A percentile compares a stretch with the other conserved stretches of the same genome.
phyloP scores from a whole-genome alignment of 495 filamentous ascomycete species.

The Tuber microsphaerosporum region DNA sequence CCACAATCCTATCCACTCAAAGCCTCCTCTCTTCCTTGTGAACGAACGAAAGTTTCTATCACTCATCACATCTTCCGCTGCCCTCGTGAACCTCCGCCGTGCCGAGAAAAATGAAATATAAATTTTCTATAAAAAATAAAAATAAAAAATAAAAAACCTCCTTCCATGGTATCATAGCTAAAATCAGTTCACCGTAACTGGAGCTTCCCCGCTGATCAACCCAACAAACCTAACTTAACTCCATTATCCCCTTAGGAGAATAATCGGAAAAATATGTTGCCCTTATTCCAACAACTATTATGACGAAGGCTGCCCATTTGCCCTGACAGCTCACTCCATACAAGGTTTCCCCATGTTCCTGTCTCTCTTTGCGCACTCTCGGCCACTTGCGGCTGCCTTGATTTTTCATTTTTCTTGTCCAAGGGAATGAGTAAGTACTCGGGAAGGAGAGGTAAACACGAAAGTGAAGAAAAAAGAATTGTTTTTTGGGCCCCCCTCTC shows the following conservation, averaged over 20 bases:
- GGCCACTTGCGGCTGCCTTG: slow-evolving; percentile 1
- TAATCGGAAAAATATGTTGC: slow-evolving; percentile 3
- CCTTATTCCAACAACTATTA: background rate
- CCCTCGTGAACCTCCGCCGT: background rate
- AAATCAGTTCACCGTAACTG: background rate
- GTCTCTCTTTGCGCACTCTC: background rate
- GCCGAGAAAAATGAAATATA: slow-evolving; percentile 3
- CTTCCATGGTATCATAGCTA: background rate
- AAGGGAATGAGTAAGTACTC: background rate
- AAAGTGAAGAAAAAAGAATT: background rate
- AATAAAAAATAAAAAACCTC: background rate
- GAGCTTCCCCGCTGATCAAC: slow-evolving; percentile 2
- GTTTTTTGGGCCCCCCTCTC: background rate
- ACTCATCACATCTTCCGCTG: background rate
- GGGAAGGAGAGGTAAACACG: background rate
- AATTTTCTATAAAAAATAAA: background rate
- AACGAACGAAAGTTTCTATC: background rate
- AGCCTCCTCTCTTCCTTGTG: background rate
- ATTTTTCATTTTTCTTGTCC: slow-evolving; percentile 2
- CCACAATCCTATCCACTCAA: background rate
- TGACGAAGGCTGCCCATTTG: slow-evolving; percentile 1
- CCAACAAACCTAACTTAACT: background rate
- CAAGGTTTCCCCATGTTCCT: slow-evolving; percentile 3
- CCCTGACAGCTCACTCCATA: slow-evolving; percentile 1
- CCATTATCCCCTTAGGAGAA: background rate